phyloP scores from a whole-genome alignment of 75 land plant species.

The Cryptomeria japonica region DNA sequence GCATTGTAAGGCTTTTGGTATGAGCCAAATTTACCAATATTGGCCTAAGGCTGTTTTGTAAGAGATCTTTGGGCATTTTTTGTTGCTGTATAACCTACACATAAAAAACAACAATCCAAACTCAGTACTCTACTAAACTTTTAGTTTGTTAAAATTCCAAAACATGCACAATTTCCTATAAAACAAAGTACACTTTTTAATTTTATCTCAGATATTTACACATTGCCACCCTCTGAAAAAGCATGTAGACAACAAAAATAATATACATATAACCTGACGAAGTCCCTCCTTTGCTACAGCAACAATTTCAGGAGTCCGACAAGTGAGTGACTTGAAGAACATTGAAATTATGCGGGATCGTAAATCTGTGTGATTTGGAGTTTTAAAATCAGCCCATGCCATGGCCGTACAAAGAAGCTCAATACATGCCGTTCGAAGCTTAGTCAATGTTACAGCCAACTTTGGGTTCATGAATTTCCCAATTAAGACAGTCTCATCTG shows the following conservation, averaged over 20 bases:
- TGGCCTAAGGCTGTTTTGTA: conserved; percentile 96
- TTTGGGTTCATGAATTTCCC: conserved; percentile 96
- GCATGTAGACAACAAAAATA: background rate
- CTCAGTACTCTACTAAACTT: background rate
- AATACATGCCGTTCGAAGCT: conserved; percentile 96
- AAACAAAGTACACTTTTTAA: background rate
- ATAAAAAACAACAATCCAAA: conserved; percentile 10
- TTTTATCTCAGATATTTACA: background rate
- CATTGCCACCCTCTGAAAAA: background rate
- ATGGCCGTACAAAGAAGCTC: conserved; percentile 99
- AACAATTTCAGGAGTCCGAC: conserved; percentile 97
- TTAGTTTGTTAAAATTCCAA: background rate
- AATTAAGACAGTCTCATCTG: conserved; percentile 91
- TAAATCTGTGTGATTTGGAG: conserved; percentile 75
- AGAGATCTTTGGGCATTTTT: conserved; percentile 95
- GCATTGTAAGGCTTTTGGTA: conserved; percentile 91
- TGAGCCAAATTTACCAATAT: conserved; percentile 94
- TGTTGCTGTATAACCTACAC: conserved; percentile 94
- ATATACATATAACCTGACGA: conserved; percentile 66
- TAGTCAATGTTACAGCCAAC: conserved; percentile 78
- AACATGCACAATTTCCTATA: background rate
- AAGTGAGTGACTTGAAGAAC: conserved; percentile 99
- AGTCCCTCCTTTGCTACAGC: conserved; percentile 99
- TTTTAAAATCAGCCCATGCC: conserved; percentile 99
- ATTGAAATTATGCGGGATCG: conserved; percentile 94